Evolutionary conservation across 2,329 filamentous ascomycete genomes (phyloP), one percentile per base, ranked within the genome.

Genomic region (Ascosphaera apis): DNA sequence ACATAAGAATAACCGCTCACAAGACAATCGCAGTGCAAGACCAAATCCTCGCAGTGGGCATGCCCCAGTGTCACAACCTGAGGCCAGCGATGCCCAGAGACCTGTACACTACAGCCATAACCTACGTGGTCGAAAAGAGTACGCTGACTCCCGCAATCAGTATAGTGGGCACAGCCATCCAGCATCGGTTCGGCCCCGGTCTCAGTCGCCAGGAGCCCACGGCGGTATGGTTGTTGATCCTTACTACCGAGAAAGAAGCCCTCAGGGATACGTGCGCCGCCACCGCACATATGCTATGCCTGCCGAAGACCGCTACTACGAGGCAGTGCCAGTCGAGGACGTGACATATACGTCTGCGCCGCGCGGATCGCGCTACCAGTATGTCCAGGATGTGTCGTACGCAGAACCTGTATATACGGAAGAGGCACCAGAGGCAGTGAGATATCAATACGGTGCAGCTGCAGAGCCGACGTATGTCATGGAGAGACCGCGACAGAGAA

Each of bases 161-260:
- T n/a, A n/a, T n/a, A n/a, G n/a, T n/a, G n/a, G n/a, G n/a, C n/a
- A n/a, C n/a, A n/a, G n/a, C n/a, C n/a, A n/a, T n/a, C n/a, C n/a
- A n/a, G n/a, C n/a, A n/a, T 44, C 44, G 25, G 39, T 45, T 16
- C 44, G 47, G 18, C 40, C 45, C 3, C 37, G 43, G n/a, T 47
- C 48, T 11, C 43, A 42, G 19, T 52, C 50, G n/a, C 47, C 50
- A 13, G 35, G 36, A 18, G 37, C 41, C n/a, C 40, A 37, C 19
- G 41, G 45, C 25, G 31, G 36, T 31, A 21, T 41, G 17, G 37
- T 40, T 7, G 23, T 42, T 13, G 47, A 46, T 23, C 31, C 37
- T 15, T 48, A 46, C 35, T 50, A 50, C 36, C 45, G 43, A 15
- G 40, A 45, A n/a, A 39, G 44, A 18, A 50, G 47, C 34, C 48